Percentiles rank a stretch among this genome's conserved stretches.
Evolutionary conservation across 2,329 filamentous ascomycete genomes (phyloP).

Genomic region (Paecilomyces sp.): DNA sequence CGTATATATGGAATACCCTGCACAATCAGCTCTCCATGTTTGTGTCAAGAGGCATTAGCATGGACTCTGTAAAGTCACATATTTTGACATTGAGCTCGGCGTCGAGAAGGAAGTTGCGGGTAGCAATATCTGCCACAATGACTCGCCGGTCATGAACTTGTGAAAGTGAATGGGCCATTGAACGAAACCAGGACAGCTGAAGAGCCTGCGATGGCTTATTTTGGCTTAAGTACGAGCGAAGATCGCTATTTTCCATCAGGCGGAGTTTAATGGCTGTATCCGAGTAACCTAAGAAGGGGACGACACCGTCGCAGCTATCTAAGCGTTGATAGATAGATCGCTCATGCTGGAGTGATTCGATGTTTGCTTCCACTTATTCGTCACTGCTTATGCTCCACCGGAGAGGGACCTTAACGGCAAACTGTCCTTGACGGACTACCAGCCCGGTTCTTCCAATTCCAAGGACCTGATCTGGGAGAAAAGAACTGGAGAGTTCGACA

Average conservation of each 20-base stretch:
- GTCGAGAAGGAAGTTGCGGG: constrained; percentile 21
- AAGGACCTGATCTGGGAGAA: constrained; percentile 6
- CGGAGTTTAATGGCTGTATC: constrained; percentile 11
- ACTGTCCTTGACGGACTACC: constrained; percentile 6
- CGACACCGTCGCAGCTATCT: constrained; percentile 9
- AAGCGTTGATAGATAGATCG: constrained; percentile 15
- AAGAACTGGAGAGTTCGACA: not conserved
- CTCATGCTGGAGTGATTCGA: constrained; percentile 9
- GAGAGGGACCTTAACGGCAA: constrained; percentile 13
- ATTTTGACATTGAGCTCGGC: constrained; percentile 12
- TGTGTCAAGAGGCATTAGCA: constrained; percentile 14
- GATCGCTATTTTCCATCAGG: constrained; percentile 18
- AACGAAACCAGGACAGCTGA: constrained; percentile 15
- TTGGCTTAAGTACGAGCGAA: constrained; percentile 13
- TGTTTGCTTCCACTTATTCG: constrained; percentile 10
- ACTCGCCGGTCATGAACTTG: constrained; percentile 18
- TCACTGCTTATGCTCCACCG: constrained; percentile 8
- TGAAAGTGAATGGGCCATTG: constrained; percentile 16
- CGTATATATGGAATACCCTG: constrained; percentile 17
- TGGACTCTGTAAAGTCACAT: constrained; percentile 15
- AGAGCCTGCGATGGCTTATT: constrained; percentile 11
- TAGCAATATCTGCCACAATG: constrained; percentile 21
- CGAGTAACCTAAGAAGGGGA: constrained; percentile 5
- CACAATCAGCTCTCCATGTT: constrained; percentile 20
- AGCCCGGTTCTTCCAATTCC: constrained; percentile 10